Percentiles rank a stretch among this genome's conserved stretches.
phyloP scores from a whole-genome alignment of 202 grass and related monocot species.

The Schoenoplectus tabernaemontani region DNA sequence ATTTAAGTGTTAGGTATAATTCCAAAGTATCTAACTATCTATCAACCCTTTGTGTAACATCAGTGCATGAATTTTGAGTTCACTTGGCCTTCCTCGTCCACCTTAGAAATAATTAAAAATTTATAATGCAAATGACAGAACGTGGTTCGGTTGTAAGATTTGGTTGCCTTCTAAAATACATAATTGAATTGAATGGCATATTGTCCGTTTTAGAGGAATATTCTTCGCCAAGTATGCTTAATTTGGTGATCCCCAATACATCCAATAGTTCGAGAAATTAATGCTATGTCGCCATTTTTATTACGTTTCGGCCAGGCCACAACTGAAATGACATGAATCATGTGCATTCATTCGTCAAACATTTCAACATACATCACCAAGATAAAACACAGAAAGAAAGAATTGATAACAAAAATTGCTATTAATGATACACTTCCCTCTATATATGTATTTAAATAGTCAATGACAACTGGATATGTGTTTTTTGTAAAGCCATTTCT shows the following conservation, averaged over 20 bases:
- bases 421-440: too few species aligned
- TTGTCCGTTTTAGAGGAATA: background rate
- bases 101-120: background rate
- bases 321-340: too few species aligned
- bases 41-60: background rate
- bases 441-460: too few species aligned
- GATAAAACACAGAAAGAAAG: too few species aligned
- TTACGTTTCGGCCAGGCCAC: too few species aligned
- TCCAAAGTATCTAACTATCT: background rate
- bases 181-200: background rate
- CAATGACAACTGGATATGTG: too few species aligned
- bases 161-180: background rate
- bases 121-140: background rate
- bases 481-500: too few species aligned
- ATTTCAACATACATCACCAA: too few species aligned
- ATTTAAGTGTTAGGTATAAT: background rate
- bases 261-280: too few species aligned
- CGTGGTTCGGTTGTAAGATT: background rate
- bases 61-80: background rate
- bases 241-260: background rate
- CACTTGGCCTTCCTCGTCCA: background rate
- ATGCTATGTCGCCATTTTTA: too few species aligned
- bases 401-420: too few species aligned
- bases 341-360: too few species aligned
- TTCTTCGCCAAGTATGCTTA: background rate